A percentile compares a stretch with the other conserved stretches of the same genome.
Evolutionary conservation across 192 early-diverging fungal genomes (phyloP).

Genomic region (Coemansia sp.): DNA sequence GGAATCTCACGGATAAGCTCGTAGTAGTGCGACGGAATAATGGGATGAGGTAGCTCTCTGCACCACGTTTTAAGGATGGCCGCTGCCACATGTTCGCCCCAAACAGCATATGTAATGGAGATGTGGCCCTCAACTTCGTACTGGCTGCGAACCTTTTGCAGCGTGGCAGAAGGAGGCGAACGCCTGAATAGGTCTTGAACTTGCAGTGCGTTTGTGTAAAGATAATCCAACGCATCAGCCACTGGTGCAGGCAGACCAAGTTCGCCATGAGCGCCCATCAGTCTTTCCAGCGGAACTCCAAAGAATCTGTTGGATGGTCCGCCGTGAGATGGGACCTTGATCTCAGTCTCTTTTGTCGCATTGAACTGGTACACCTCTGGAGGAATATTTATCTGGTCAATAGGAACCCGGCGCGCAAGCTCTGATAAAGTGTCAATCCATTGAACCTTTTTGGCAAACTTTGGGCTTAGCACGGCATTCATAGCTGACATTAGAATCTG

Average conservation of each 20-base stretch:
- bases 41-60: constrained; percentile 75
- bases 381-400: constrained; percentile 78
- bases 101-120: constrained; percentile 60
- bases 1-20: constrained; percentile 59
- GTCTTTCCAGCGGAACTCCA: constrained; percentile 69
- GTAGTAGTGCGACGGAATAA: constrained; percentile 68
- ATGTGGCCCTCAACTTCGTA: constrained; percentile 50
- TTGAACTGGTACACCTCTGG: constrained; percentile 55
- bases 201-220: constrained; percentile 68
- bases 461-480: constrained; percentile 86
- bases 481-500: constrained; percentile 81
- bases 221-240: constrained; percentile 68
- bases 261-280: constrained; percentile 77
- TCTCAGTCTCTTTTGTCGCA: constrained; percentile 46
- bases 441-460: constrained; percentile 83
- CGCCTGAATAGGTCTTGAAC: constrained; percentile 84
- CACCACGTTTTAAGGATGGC: constrained; percentile 83
- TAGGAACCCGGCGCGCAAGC: constrained; percentile 65
- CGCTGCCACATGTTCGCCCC: constrained; percentile 79
- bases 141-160: constrained; percentile 61
- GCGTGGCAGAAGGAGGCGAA: constrained; percentile 70
- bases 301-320: constrained; percentile 61
- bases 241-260: constrained; percentile 76
- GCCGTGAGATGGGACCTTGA: constrained; percentile 41
- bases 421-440: constrained; percentile 75